A percentile compares a stretch with the other conserved stretches of the same genome.
These are phyloP conservation scores for Botrytis aclada DNA, from an alignment of 2,329 filamentous ascomycete species.

Conservation along the genomic window DNA sequence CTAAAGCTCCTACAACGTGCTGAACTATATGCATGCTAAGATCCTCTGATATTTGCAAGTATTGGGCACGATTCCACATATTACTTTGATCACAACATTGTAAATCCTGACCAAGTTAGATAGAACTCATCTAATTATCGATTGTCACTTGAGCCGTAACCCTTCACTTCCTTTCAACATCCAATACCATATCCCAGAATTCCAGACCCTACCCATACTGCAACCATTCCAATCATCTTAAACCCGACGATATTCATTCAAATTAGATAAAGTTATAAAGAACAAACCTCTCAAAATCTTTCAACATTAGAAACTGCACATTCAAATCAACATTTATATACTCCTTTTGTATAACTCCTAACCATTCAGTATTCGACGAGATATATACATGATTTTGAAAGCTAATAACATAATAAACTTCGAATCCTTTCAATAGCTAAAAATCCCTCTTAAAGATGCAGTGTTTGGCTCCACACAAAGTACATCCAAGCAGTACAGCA, in stretches of 20 bases:
- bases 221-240: neutral
- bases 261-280: too few relatives aligned
- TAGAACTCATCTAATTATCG: too few relatives aligned
- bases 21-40: neutral
- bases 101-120: neutral
- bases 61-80: fast-evolving
- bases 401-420: neutral
- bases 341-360: too few relatives aligned
- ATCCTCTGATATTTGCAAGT: too few relatives aligned
- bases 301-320: neutral
- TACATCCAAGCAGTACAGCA: neutral
- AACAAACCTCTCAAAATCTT: too few relatives aligned
- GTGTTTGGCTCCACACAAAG: neutral
- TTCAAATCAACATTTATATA: neutral
- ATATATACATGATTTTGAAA: neutral
- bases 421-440: neutral
- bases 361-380: neutral
- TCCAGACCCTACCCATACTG: too few relatives aligned
- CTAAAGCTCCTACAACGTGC: too few relatives aligned
- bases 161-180: neutral
- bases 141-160: neutral
- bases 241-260: neutral
- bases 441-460: neutral
- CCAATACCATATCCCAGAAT: neutral
- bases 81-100: neutral